Base-by-base conservation (phyloP, 768 basidiomycete species). In the Cystobasidium ongulense region DNA sequence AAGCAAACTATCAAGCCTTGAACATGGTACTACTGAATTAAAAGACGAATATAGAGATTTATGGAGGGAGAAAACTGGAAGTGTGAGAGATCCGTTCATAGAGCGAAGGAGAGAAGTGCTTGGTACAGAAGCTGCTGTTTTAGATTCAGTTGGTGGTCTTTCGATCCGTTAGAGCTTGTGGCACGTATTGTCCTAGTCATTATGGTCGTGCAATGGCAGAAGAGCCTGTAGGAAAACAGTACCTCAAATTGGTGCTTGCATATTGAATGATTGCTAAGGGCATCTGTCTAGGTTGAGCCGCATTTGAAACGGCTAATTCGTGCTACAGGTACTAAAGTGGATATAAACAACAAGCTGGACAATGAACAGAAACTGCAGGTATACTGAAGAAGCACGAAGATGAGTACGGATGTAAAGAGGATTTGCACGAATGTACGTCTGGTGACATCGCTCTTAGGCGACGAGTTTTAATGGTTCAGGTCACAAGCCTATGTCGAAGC, bases 31-130 rank as follows among this genome's bases (percentile, higher is more conserved):
- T 7, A 65, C 66, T n/a, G 43, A 46, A 33, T 54, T 79, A n/a
- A 76, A 77, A 66, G 75, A 76, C 31, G 76, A 74, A 38, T 79
- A 77, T 63, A 27, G 76, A 0, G 62, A 5, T 39, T 74, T 79
- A 27, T 79, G 72, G 67, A 57, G 75, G 21, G 75, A 68, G 5
- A 77, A 76, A 72, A 77, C 78, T 41, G 77, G 77, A 0, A 70
- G 75, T 36, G 35, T 61, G 1, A 54, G 41, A 31, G 78, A 78
- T 53, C 78, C 78, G 36, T 78, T 78, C 39, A 74, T 68, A 18
- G 73, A 74, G 11, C 54, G 59, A 52, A 25, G 70, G 35, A 72
- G 70, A n/a, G 54, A 39, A 36, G 53, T 72, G 27, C 43, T 63
- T 5, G 61, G 59, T n/a, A 5, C 31, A 25, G 66, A 72, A 29